Percentiles rank a stretch among this genome's conserved stretches.
These are phyloP conservation scores for Psidium guajava DNA, from an alignment of 345 rosid species.

Conservation along the genomic window DNA sequence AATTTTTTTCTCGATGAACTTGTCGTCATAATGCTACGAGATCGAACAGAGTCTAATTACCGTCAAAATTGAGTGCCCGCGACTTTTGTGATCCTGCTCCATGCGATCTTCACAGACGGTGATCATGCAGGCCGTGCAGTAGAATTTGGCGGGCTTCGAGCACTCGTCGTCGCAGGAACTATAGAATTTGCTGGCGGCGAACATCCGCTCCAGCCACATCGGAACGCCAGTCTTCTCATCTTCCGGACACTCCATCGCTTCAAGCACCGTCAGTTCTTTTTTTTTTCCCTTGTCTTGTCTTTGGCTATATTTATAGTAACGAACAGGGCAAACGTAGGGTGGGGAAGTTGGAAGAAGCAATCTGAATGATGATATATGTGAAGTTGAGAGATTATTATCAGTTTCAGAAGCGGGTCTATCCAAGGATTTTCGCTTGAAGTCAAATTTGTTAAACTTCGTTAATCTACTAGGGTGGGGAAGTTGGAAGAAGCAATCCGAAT, in stretches of 20 bases:
- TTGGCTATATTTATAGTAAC: not conserved
- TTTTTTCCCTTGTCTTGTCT: not conserved
- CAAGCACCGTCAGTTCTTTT: not conserved
- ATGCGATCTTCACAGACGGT: not conserved
- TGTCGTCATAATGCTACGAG: not conserved
- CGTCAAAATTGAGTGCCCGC: not conserved
- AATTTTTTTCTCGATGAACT: not conserved
- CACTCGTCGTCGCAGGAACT: not conserved
- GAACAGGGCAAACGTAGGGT: not conserved
- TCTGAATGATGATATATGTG: not conserved
- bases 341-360: not conserved
- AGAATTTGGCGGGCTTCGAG: not conserved
- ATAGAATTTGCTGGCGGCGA: not conserved
- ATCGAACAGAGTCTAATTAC: not conserved
- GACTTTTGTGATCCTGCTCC: not conserved
- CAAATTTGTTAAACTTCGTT: not conserved
- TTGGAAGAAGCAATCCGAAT: not conserved
- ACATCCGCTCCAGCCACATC: not conserved
- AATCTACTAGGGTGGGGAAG: not conserved
- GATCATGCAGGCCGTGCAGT: not conserved
- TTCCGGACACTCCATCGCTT: not conserved
- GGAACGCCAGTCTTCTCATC: not conserved
- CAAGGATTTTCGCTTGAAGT: not conserved
- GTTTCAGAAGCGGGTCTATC: not conserved
- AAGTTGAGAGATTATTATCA: not conserved